Evolutionary conservation across 148 eudicot genomes (phyloP), one percentile per base, ranked within the genome.

Genomic region (Vaccinium corymbosum): DNA sequence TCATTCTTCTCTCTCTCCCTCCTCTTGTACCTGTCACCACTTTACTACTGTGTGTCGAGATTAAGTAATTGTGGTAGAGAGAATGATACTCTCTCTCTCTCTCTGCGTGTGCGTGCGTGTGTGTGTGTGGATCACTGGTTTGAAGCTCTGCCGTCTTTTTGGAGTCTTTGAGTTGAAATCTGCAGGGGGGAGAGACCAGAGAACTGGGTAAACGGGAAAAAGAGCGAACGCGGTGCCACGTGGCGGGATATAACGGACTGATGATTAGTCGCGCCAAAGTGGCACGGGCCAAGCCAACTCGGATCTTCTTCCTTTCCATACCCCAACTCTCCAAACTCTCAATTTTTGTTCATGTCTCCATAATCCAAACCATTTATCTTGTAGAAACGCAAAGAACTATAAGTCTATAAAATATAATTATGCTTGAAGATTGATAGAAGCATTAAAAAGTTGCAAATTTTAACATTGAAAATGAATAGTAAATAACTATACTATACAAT

Each of bases 211-310:
- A 66, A 29, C 3, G 35, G 72, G 1, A 66, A 66, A 66, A 66
- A 15, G 38, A 32, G 35, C 15, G 3, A 59, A 27, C 83, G 83
- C 83, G 78, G 29, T 70, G 83, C 62, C 83, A 81, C 62, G 83
- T 51, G 83, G 83, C 83, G 27, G 29, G 8, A 6, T 27, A 1
- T 10, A 11, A 80, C 25, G 38, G 59, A 81, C 19, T 81, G 83
- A 13, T 15, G 57, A 20, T 5, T 1, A 80, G 46, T 68, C 82
- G 72, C 59, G n/a, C 55, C 75, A 81, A 46, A 81, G 46, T 29
- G 35, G n/a, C 16, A 59, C 6, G 49, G 25, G 25, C 70, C 32
- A 72, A 72, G 5, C 46, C n/a, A 0, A 6, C 2, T 22, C 0
- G 12, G 46, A 42, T 42, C 46, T 35, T 35, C 2, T 35, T 35